Percentiles rank a stretch among this genome's conserved stretches.
Evolutionary conservation across 2,329 filamentous ascomycete genomes (phyloP).

Genomic region (Pseudogymnoascus sp.): DNA sequence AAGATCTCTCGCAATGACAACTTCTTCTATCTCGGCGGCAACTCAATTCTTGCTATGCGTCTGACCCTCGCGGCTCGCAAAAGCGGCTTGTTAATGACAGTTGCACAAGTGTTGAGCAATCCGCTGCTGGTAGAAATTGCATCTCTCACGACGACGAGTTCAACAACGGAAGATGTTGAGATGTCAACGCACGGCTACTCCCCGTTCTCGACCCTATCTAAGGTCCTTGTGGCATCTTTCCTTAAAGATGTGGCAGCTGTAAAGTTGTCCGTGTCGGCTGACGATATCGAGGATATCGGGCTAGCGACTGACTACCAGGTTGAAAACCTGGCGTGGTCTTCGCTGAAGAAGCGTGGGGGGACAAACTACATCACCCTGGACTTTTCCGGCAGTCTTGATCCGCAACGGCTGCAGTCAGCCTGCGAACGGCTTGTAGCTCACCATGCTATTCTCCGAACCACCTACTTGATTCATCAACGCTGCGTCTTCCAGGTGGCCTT

Average conservation of each 20-base stretch:
- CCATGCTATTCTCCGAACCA: slow-evolving; percentile 14
- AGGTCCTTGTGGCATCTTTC: too few species aligned
- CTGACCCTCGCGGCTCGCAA: neutral
- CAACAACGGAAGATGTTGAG: too few species aligned
- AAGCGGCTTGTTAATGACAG: slow-evolving; percentile 11
- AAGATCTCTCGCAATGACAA: slow-evolving; percentile 27
- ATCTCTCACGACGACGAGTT: too few species aligned
- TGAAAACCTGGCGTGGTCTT: slow-evolving; percentile 1
- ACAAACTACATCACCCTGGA: slow-evolving; percentile 15
- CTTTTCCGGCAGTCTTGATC: slow-evolving; percentile 10
- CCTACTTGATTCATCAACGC: slow-evolving; percentile 11
- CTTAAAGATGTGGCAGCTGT: too few species aligned
- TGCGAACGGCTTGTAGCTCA: slow-evolving; percentile 5
- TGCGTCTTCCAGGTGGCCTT: slow-evolving; percentile 13
- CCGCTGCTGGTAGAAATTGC: slow-evolving; percentile 8
- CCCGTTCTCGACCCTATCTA: too few species aligned
- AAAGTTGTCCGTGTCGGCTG: neutral
- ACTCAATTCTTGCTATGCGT: slow-evolving; percentile 40
- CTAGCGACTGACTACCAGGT: slow-evolving; percentile 14
- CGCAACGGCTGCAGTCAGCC: slow-evolving; percentile 3
- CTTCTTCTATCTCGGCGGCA: slow-evolving; percentile 37
- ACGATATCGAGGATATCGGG: slow-evolving; percentile 14
- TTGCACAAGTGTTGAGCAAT: slow-evolving; percentile 14
- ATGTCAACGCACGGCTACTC: too few species aligned
- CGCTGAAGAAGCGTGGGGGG: slow-evolving; percentile 10